phyloP scores from a whole-genome alignment of 441 rosid species.

The Pelargonium cotyledonis region DNA sequence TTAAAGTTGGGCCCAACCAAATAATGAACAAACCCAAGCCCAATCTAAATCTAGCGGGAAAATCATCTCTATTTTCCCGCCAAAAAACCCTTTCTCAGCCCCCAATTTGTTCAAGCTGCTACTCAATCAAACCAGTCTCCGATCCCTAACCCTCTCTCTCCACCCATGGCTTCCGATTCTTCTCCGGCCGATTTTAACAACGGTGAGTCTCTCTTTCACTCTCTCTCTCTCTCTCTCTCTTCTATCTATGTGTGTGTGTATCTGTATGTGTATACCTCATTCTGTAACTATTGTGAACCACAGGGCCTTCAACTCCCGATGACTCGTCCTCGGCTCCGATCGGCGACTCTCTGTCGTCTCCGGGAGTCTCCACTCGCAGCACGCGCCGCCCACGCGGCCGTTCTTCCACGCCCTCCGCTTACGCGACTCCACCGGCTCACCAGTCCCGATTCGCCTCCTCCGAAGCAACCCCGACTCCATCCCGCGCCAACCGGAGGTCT shows the following conservation, averaged over 20 bases:
- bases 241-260: not conserved
- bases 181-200: conserved; percentile 39
- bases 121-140: not conserved
- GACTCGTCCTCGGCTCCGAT: conserved; percentile 66
- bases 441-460: conserved; percentile 43
- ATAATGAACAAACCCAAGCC: not conserved
- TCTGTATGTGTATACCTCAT: not conserved
- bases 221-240: too few species aligned
- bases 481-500: conserved; percentile 36
- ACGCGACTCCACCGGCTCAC: conserved; percentile 40
- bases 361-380: conserved; percentile 21
- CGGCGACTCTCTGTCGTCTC: conserved; percentile 64
- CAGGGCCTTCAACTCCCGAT: conserved; percentile 77
- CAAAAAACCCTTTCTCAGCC: not conserved
- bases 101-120: not conserved
- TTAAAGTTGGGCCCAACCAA: not conserved
- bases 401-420: conserved; percentile 23
- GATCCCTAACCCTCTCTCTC: conserved; percentile 10
- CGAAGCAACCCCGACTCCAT: conserved; percentile 39
- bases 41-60: not conserved
- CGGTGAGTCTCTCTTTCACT: conserved; percentile 29
- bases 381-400: conserved; percentile 25
- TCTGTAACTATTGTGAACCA: not conserved
- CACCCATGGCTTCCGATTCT: conserved; percentile 62
- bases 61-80: not conserved